These are phyloP conservation scores for Calocera cornea DNA, from an alignment of 768 basidiomycete genomes.

Conservation along the genomic window DNA sequence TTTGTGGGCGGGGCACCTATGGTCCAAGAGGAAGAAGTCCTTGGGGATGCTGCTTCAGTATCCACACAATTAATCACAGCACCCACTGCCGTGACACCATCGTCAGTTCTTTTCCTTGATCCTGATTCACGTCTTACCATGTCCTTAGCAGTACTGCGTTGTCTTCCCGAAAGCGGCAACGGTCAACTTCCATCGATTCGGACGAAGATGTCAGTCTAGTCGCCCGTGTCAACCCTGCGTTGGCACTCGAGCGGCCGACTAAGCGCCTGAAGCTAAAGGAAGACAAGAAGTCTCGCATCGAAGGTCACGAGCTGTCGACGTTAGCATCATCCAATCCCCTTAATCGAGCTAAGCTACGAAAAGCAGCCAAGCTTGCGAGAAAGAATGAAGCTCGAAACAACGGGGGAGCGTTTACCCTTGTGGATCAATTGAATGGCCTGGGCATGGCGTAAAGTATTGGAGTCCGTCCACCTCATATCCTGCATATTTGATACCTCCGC, in stretches of 20 bases:
- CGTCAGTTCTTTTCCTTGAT: too few species aligned
- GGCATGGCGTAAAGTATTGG: not conserved
- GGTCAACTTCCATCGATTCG: constrained; percentile 1
- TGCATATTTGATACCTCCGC: too few species aligned
- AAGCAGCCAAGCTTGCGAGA: constrained; percentile 47
- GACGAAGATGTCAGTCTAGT: constrained; percentile 7
- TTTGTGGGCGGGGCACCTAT: constrained; percentile 41
- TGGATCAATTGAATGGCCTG: not conserved
- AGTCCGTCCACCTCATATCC: not conserved
- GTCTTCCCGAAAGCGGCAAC: not conserved
- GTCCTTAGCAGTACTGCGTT: not conserved
- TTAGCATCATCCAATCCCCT: constrained; percentile 49
- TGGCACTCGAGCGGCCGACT: constrained; percentile 28
- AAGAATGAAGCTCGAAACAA: constrained; percentile 21
- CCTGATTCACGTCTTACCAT: too few species aligned
- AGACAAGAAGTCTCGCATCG: constrained; percentile 38
- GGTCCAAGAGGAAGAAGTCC: constrained; percentile 28
- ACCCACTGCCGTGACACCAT: too few species aligned
- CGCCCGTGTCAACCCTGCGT: constrained; percentile 19
- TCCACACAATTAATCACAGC: too few species aligned
- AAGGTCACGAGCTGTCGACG: constrained; percentile 31
- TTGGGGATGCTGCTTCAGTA: too few species aligned
- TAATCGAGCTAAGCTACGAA: constrained; percentile 45
- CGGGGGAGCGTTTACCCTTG: not conserved
- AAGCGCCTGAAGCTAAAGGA: constrained; percentile 41